Conservation (phyloP, 2,329 filamentous ascomycete species). For the Fusarium sp. region DNA sequence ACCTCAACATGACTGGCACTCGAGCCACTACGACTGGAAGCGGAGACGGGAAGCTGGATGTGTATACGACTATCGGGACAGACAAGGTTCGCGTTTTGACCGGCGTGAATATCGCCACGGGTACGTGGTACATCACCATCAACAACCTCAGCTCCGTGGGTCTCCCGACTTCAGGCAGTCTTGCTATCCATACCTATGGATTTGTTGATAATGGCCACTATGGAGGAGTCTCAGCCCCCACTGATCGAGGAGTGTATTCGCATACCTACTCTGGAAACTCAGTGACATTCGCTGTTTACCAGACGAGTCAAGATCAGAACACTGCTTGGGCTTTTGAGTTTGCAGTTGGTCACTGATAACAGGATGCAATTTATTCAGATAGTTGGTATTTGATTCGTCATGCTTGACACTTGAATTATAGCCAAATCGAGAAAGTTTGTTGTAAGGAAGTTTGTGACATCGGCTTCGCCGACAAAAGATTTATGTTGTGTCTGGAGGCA, state of each 20-base stretch:
- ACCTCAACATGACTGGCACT: not conserved
- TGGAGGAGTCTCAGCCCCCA: not conserved
- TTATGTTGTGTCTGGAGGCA: not conserved
- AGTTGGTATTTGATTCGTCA: not conserved
- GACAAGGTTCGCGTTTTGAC: conserved; percentile 1
- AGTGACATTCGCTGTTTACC: not conserved
- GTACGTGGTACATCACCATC: not conserved
- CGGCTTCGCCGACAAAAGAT: not conserved
- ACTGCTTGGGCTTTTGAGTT: not conserved
- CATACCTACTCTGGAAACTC: not conserved
- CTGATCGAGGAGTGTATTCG: not conserved
- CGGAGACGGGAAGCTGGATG: not conserved
- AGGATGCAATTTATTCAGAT: not conserved
- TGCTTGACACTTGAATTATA: not conserved
- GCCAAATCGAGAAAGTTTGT: not conserved
- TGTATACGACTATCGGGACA: not conserved
- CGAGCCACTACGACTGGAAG: not conserved
- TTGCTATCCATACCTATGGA: not conserved
- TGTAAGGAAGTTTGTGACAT: not conserved
- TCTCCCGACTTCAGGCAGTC: not conserved
- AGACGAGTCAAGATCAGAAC: not conserved
- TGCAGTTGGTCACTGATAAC: not conserved
- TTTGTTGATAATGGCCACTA: not conserved
- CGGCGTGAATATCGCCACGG: not conserved
- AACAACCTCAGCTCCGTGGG: not conserved